Evolutionary conservation across 1,139 yeast species (phyloP).

Genomic region (Candida mesenterica): DNA sequence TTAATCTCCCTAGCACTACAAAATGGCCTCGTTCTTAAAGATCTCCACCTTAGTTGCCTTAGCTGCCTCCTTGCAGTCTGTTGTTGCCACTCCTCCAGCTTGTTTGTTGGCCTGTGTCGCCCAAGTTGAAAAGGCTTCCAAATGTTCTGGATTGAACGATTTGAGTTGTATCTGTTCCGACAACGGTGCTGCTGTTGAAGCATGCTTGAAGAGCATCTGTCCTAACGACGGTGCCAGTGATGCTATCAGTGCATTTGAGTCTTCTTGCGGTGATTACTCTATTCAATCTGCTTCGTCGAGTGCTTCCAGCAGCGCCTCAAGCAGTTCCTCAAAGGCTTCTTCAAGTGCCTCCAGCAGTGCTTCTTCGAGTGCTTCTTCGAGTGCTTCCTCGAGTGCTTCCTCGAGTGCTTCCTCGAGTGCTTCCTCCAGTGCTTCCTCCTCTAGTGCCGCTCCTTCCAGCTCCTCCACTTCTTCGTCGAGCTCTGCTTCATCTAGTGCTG

Average conservation of each 20-base stretch:
- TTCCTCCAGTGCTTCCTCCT: conserved; percentile 24
- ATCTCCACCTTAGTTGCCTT: conserved; percentile 50
- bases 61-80: conserved; percentile 48
- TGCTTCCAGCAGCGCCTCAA: conserved; percentile 17
- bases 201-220: conserved; percentile 64
- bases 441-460: conserved; percentile 26
- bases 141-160: conserved; percentile 59
- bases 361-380: conserved; percentile 24
- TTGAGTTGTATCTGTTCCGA: conserved; percentile 63
- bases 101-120: conserved; percentile 87
- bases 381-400: conserved; percentile 25
- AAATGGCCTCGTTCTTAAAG: conserved; percentile 21
- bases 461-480: conserved; percentile 11
- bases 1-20: too few relatives aligned
- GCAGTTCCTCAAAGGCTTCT: conserved; percentile 25
- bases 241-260: conserved; percentile 58
- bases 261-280: conserved; percentile 47
- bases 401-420: conserved; percentile 27
- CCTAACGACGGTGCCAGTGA: conserved; percentile 57
- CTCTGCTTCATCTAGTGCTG: conserved; percentile 16
- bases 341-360: conserved; percentile 27
- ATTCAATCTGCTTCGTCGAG: conserved; percentile 13
- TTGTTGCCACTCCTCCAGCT: conserved; percentile 80
- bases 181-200: conserved; percentile 48
- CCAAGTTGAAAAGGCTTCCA: conserved; percentile 55